These are phyloP conservation scores for Suhomyces anneliseae DNA, from an alignment of 1,139 yeast species.

Conservation along the genomic window DNA sequence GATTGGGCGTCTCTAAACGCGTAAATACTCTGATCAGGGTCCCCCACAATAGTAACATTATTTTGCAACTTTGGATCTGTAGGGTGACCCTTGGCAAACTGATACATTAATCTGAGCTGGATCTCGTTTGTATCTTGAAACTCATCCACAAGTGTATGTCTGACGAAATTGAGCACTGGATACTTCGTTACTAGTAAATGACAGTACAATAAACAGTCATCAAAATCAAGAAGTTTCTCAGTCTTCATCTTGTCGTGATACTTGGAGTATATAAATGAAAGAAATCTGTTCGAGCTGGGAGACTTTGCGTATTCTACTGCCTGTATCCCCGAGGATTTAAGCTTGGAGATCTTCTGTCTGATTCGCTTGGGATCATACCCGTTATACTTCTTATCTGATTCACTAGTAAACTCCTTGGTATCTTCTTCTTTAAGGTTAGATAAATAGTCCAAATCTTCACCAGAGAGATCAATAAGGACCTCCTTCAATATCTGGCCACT, in stretches of 20 bases:
- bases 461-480: conserved; percentile 35
- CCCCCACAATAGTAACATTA: conserved; percentile 87
- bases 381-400: conserved; percentile 19
- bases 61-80: conserved; percentile 21
- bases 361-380: conserved; percentile 40
- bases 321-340: conserved; percentile 50
- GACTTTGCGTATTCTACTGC: conserved; percentile 34
- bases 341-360: conserved; percentile 47
- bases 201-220: conserved; percentile 70
- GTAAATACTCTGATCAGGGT: conserved; percentile 94
- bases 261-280: conserved; percentile 40
- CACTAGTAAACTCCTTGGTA: conserved; percentile 13
- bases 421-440: conserved; percentile 16
- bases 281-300: conserved; percentile 14
- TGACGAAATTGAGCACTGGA: conserved; percentile 49
- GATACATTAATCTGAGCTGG: conserved; percentile 68
- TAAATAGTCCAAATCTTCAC: conserved; percentile 30
- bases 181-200: conserved; percentile 45
- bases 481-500: conserved; percentile 49
- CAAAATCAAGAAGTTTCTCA: conserved; percentile 67
- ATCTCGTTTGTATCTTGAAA: conserved; percentile 87
- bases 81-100: conserved; percentile 49
- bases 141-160: conserved; percentile 86
- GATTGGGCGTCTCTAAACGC: conserved; percentile 82
- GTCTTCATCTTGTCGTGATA: conserved; percentile 52